These are phyloP conservation scores for Vickermania ingenoplastis DNA, from an alignment of 208 protist species.

Conservation along the genomic window DNA sequence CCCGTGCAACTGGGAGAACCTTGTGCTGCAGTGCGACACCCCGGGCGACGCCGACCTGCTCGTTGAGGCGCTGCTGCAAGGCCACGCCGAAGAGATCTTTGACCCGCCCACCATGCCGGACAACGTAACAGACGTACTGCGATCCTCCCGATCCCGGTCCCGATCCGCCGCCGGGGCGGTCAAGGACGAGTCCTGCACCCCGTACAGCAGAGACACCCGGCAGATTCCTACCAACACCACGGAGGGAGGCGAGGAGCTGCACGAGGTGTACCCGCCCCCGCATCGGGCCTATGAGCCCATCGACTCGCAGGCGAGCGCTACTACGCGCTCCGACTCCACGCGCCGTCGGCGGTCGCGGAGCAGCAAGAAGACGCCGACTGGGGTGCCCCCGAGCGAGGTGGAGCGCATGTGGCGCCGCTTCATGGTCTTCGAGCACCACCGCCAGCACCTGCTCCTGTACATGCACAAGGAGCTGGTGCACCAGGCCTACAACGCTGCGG, in stretches of 20 bases:
- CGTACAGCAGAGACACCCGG: background rate
- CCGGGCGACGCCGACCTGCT: slow-evolving; percentile 26
- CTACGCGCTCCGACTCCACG: background rate
- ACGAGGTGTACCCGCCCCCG: background rate
- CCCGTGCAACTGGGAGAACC: slow-evolving; percentile 35
- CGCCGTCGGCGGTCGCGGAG: background rate
- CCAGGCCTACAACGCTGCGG: slow-evolving; percentile 66
- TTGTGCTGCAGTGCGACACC: slow-evolving; percentile 38
- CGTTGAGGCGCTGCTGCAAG: slow-evolving; percentile 33
- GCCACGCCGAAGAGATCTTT: slow-evolving; percentile 27
- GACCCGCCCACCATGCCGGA: slow-evolving; percentile 13
- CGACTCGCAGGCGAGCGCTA: no score
- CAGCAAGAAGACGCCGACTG: background rate
- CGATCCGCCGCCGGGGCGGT: background rate
- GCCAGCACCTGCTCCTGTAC: slow-evolving; percentile 77
- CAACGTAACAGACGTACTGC: background rate
- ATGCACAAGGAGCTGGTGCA: slow-evolving; percentile 79
- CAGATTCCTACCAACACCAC: background rate
- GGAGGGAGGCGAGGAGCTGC: background rate
- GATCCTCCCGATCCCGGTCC: background rate
- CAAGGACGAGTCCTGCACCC: background rate
- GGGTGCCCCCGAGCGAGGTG: slow-evolving; percentile 10
- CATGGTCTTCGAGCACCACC: slow-evolving; percentile 71
- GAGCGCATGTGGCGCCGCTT: slow-evolving; percentile 44
- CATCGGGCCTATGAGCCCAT: no score